A percentile compares a stretch with the other conserved stretches of the same genome.
Evolutionary conservation across 768 basidiomycete genomes (phyloP).

Genomic region (Leccinellum luteum): DNA sequence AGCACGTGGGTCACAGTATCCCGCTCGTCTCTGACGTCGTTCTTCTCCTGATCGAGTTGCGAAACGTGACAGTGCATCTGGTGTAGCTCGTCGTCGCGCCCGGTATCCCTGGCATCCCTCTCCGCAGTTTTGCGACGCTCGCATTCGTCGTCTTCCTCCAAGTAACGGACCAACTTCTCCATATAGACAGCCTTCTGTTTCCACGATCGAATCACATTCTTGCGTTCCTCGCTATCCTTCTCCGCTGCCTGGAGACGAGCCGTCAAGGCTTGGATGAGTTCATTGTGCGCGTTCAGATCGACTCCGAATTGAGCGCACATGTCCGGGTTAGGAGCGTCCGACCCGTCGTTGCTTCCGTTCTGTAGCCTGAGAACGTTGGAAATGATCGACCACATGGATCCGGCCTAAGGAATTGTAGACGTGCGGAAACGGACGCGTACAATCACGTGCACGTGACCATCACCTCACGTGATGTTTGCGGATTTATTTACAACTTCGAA

Average conservation of each 20-base stretch:
- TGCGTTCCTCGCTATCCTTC: conserved; percentile 62
- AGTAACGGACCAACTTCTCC: conserved; percentile 59
- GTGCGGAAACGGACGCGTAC: not conserved
- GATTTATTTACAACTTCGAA: too few species aligned
- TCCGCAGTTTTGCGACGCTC: conserved; percentile 81
- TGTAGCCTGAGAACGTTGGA: conserved; percentile 52
- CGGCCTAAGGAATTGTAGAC: too few species aligned
- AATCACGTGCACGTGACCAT: not conserved
- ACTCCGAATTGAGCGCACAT: conserved; percentile 73
- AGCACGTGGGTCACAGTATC: conserved; percentile 29
- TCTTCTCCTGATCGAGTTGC: conserved; percentile 67
- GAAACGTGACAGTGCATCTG: conserved; percentile 79
- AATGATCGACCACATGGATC: conserved; percentile 72
- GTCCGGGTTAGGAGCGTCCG: conserved; percentile 35
- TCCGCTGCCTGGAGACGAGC: conserved; percentile 54
- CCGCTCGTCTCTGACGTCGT: conserved; percentile 46
- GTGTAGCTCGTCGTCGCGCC: conserved; percentile 74
- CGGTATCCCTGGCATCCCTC: conserved; percentile 80
- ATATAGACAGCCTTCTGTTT: conserved; percentile 77
- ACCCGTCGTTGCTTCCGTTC: conserved; percentile 23
- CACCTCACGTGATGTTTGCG: too few species aligned
- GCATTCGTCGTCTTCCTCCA: conserved; percentile 87
- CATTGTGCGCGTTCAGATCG: conserved; percentile 71
- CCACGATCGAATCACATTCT: conserved; percentile 54
- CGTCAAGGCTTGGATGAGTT: conserved; percentile 60